phyloP scores from a whole-genome alignment of 495 filamentous ascomycete species.

The Xylaria bambusicola region DNA sequence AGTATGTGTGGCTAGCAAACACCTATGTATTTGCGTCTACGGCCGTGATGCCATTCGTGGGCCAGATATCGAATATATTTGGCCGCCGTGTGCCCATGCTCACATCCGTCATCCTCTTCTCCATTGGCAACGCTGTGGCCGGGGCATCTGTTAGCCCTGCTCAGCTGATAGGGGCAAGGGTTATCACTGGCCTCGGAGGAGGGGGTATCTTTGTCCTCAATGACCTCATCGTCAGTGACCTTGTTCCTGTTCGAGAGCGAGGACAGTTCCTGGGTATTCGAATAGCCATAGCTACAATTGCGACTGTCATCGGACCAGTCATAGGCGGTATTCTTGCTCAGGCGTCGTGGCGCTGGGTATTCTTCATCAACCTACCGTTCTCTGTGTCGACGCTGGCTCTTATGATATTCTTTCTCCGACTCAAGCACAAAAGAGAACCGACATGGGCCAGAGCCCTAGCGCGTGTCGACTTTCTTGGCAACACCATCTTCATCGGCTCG shows the following conservation, averaged over 20 bases:
- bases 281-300: background rate
- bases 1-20: constrained; percentile 37
- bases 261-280: constrained; percentile 8
- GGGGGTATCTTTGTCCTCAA: constrained; percentile 72
- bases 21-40: constrained; percentile 52
- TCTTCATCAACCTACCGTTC: constrained; percentile 3
- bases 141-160: constrained; percentile 63
- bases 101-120: constrained; percentile 64
- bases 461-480: constrained; percentile 11
- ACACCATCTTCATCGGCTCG: constrained; percentile 7
- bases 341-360: constrained; percentile 8
- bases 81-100: constrained; percentile 73
- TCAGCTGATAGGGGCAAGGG: constrained; percentile 69
- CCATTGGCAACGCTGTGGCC: constrained; percentile 63
- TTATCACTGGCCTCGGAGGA: constrained; percentile 71
- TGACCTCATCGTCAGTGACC: constrained; percentile 70
- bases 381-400: background rate
- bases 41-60: constrained; percentile 41
- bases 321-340: constrained; percentile 10
- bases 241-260: constrained; percentile 19
- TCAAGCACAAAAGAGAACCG: constrained; percentile 1
- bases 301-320: constrained; percentile 10
- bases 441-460: constrained; percentile 5
- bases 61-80: constrained; percentile 63
- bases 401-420: background rate